Conservation (phyloP, 345 rosid genomes). For the Passiflora organensis region DNA sequence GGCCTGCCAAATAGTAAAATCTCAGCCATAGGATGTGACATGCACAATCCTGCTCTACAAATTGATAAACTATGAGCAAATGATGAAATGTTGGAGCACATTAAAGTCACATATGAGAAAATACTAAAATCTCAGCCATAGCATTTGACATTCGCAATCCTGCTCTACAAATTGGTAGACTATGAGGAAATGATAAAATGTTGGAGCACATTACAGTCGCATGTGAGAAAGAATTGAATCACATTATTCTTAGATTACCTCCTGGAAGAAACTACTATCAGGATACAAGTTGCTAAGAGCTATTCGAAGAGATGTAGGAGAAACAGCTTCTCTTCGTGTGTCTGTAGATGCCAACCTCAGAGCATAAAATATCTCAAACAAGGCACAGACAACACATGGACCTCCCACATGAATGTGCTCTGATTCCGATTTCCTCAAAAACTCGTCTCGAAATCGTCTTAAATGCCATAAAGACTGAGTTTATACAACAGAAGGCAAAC, state of each 20-base stretch:
- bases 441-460: conserved; percentile 69
- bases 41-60: conserved; percentile 4
- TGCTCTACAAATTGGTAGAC: too few species aligned
- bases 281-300: conserved; percentile 90
- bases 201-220: too few species aligned
- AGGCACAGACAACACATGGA: conserved; percentile 91
- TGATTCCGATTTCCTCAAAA: conserved; percentile 58
- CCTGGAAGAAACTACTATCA: conserved; percentile 85
- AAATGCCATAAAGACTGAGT: conserved; percentile 93
- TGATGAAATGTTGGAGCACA: not conserved
- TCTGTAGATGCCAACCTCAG: conserved; percentile 54
- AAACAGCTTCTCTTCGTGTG: conserved; percentile 60
- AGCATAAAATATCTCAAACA: conserved; percentile 67
- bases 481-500: conserved; percentile 16
- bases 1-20: conserved; percentile 48
- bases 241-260: conserved; percentile 60
- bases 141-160: too few species aligned
- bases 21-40: conserved; percentile 13
- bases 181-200: too few species aligned
- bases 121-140: too few species aligned
- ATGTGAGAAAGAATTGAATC: too few species aligned
- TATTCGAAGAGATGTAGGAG: conserved; percentile 79
- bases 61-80: conserved; percentile 5
- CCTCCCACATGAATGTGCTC: conserved; percentile 85
- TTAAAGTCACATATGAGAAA: not conserved